These are phyloP conservation scores for Candida ponderosae DNA, from an alignment of 805 yeast genomes.

Conservation along the genomic window DNA sequence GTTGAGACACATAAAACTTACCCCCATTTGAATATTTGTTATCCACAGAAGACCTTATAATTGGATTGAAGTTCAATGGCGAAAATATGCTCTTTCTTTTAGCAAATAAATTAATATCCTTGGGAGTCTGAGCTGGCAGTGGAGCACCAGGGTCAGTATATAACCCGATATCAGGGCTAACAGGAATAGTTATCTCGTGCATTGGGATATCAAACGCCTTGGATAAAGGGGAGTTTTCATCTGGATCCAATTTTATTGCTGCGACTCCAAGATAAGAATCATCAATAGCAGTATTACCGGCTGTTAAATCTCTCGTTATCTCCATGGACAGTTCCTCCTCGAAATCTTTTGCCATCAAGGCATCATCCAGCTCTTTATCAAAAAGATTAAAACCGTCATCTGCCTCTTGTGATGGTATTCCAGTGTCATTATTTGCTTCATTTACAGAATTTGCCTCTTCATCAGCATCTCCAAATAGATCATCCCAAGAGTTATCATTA, in stretches of 20 bases:
- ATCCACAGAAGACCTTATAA: conserved; percentile 68
- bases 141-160: conserved; percentile 86
- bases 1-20: conserved; percentile 55
- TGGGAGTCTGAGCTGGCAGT: conserved; percentile 48
- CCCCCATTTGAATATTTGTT: conserved; percentile 88
- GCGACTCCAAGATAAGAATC: too few relatives aligned
- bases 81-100: conserved; percentile 63
- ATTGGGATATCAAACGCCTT: conserved; percentile 41
- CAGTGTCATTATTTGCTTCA: conserved; percentile 27
- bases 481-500: conserved; percentile 23
- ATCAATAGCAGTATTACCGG: background rate
- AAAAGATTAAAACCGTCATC: too few relatives aligned
- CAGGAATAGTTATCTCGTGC: conserved; percentile 47
- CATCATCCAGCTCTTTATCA: too few relatives aligned
- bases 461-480: conserved; percentile 23
- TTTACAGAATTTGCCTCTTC: conserved; percentile 20
- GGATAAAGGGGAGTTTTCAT: background rate
- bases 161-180: conserved; percentile 31
- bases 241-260: too few relatives aligned
- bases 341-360: background rate
- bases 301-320: background rate
- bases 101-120: conserved; percentile 15
- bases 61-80: conserved; percentile 75
- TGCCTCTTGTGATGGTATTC: conserved; percentile 24
- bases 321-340: conserved; percentile 3